Base-by-base conservation (phyloP, 352 stramenopile species). In the Phytophthora crassamura region DNA sequence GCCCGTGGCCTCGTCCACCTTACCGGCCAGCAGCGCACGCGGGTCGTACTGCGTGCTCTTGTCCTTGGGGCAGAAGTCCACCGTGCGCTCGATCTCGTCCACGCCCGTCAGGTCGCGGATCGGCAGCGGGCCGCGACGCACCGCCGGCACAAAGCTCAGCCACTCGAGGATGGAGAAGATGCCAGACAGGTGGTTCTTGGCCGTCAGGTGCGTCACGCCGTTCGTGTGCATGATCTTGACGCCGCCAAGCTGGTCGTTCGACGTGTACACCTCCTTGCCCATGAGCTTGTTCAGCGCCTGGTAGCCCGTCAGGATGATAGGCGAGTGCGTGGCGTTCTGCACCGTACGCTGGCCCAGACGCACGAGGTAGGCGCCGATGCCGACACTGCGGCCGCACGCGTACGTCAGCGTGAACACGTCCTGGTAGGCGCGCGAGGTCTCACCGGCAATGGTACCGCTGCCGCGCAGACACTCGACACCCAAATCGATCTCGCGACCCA, bases 241-340 rank as follows among this genome's bases (percentile, higher is more conserved):
- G 16, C 98, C 98, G 74, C 98, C 98, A n/a, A 99, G 85, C 78
- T 99, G 98, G 69, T 99, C 97, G 80, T 99, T 99, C 4, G 97
- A 99, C 34, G 97, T 98, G 86, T 99, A 99, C 45, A 99, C 97
- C 67, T 99, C 91, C 73, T 97, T 95, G 67, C 98, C 98, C 98
- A 99, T 99, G 45, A 99, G 87, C 82, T 99, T 99, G 85, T 99
- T 99, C 41, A 99, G 85, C n/a, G 98, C 98, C 84, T 99, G 97
- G 84, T 98, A 99, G 32, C 98, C 98, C 46, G 98, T 99, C 25
- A 99, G 83, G 76, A 99, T 99, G 67, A 99, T 99, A 15, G 98
- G 98, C 58, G 97, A 98, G 64, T 95, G 89, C 33, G 89, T 96
- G 40, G 79, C 86, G 74, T 99, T 99, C 82, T 99, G 98, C 63